A percentile compares a stretch with the other conserved stretches of the same genome.
These are phyloP conservation scores for Helichrysum umbraculigerum DNA, from an alignment of 129 eudicot species.

Conservation along the genomic window DNA sequence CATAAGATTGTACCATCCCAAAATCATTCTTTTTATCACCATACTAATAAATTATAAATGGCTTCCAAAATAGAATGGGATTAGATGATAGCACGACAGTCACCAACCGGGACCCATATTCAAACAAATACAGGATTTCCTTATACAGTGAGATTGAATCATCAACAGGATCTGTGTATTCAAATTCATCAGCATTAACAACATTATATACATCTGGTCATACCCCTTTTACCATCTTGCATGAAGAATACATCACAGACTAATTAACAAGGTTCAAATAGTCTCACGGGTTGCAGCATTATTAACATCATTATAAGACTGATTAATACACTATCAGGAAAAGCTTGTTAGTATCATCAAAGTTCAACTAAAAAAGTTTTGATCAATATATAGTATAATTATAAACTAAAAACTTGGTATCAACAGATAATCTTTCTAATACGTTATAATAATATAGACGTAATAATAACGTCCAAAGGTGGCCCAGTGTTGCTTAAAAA, in stretches of 20 bases:
- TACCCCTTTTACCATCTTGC: constrained; percentile 60
- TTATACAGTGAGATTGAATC: constrained; percentile 87
- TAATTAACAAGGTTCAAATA: background rate
- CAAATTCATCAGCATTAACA: constrained; percentile 73
- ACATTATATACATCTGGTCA: constrained; percentile 67
- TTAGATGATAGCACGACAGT: background rate
- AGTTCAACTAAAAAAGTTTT: constrained; percentile 30
- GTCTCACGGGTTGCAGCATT: background rate
- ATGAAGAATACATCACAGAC: constrained; percentile 4
- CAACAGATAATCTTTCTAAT: background rate
- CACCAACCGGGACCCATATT: constrained; percentile 87
- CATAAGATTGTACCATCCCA: background rate
- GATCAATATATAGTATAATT: constrained; percentile 1
- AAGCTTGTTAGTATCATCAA: constrained; percentile 52
- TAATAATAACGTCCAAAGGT: constrained; percentile 84
- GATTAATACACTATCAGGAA: no score
- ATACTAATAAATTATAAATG: background rate
- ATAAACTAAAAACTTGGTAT: no score
- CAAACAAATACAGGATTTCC: constrained; percentile 83
- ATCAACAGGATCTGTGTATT: constrained; percentile 94
- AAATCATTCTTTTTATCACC: no score
- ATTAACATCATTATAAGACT: no score
- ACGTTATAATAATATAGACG: constrained; percentile 90
- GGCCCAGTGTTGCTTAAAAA: constrained; percentile 88
- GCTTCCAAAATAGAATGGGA: background rate